Base-by-base conservation (phyloP, 148 eudicot species). In the Beta vulgaris region DNA sequence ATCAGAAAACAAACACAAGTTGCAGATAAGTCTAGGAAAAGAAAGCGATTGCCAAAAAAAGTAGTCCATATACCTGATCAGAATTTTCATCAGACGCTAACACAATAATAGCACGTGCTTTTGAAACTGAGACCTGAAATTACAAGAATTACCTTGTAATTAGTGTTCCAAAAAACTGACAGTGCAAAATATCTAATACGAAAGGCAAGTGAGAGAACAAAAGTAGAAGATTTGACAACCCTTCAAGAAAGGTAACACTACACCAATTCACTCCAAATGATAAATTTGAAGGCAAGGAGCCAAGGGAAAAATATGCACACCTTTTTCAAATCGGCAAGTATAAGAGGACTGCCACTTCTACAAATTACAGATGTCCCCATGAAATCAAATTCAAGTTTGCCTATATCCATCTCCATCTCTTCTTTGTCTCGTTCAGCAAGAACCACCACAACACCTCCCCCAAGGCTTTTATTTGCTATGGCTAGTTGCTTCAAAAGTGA, bases 321-420 rank as follows among this genome's bases (percentile, higher is more conserved):
- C 94, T 93, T 93, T 85, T 93, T 91, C 72, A 93, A 75, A 77
- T 93, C 98, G 75, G 97, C 98, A 70, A 93, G 94, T 86, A 93
- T 91, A 72, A 93, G 97, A 78, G 98, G 94, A 83, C 98, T 91
- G 71, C 98, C 98, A 80, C 98, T 93, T 87, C 98, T 85, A 74
- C 98, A 93, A 76, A 93, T 89, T 55, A 93, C 92, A 60, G 89
- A 88, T 46, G 98, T 93, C 69, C 98, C 94, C 98, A 93, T 93
- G 79, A 91, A 91, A 78, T 90, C 86, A 82, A 93, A 91, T 76
- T 93, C 98, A 54, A 93, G 86, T 82, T 87, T 93, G 59, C 89
- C 88, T 53, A 91, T 91, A 81, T 91, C 98, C 88, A 88, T 88
- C 86, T 93, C 98, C 98, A 93, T 93, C 78, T 91, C 92, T 84